Percentiles rank a stretch among this genome's conserved stretches.
Conservation (phyloP, 2,329 filamentous ascomycete genomes). For the Neonectria coccinea region DNA sequence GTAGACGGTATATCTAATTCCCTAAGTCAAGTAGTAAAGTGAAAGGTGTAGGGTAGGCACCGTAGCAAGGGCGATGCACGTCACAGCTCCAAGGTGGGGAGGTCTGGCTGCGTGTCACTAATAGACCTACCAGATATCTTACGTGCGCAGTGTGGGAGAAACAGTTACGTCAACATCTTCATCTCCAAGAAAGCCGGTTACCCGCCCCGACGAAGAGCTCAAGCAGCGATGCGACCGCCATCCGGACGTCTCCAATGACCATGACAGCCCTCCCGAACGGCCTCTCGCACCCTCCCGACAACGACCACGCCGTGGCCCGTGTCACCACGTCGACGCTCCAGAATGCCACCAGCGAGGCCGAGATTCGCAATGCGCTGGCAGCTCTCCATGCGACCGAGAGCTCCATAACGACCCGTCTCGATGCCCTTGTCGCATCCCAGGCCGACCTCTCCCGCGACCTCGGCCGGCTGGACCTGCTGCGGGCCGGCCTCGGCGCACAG, state of each 20-base stretch:
- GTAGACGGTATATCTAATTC: background rate
- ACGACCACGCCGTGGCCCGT: constrained; percentile 48
- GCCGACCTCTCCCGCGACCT: constrained; percentile 89
- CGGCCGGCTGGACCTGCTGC: constrained; percentile 86
- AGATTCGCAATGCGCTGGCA: constrained; percentile 82
- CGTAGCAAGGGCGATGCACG: background rate
- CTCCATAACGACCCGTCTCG: constrained; percentile 77
- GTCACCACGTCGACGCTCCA: constrained; percentile 61
- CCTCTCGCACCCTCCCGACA: constrained; percentile 51
- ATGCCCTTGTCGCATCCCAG: constrained; percentile 83
- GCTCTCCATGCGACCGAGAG: constrained; percentile 82
- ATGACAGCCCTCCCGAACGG: constrained; percentile 63
- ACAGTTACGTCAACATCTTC: constrained; percentile 28
- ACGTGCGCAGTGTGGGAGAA: constrained; percentile 29
- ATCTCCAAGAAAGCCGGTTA: constrained; percentile 18
- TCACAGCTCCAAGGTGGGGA: constrained; percentile 34
- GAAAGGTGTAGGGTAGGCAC: constrained; percentile 37
- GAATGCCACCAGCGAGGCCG: constrained; percentile 78
- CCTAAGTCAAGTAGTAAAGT: background rate
- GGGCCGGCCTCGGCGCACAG: constrained; percentile 88
- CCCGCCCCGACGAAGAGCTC: constrained; percentile 34
- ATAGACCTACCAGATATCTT: constrained; percentile 31
- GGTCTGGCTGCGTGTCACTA: constrained; percentile 44
- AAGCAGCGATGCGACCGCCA: constrained; percentile 58
- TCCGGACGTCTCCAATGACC: constrained; percentile 54